Conservation (phyloP, 768 basidiomycete genomes). For the Leccinum longicurvipes region DNA sequence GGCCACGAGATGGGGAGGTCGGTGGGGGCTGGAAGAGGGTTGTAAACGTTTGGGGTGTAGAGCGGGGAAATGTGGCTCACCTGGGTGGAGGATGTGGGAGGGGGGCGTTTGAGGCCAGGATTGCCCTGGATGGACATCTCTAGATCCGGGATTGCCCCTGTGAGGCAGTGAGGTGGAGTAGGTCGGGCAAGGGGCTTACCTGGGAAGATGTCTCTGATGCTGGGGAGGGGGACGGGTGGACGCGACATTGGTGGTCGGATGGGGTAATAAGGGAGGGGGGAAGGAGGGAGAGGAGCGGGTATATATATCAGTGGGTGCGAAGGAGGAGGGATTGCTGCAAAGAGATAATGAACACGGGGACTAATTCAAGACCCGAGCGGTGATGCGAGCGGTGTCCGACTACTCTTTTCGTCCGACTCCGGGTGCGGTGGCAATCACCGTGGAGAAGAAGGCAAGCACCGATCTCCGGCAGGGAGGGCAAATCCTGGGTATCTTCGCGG, state of each 20-base stretch:
- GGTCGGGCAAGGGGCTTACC: constrained; percentile 29
- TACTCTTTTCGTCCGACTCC: constrained; percentile 5
- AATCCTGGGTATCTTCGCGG: constrained; percentile 24
- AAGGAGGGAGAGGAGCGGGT: background rate
- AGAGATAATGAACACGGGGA: constrained; percentile 16
- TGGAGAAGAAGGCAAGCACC: constrained; percentile 10
- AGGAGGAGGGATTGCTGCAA: constrained; percentile 7
- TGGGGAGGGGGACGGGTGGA: constrained; percentile 38
- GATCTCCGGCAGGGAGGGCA: constrained; percentile 21
- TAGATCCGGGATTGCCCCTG: constrained; percentile 9
- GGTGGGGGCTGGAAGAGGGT: constrained; percentile 1
- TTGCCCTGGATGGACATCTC: constrained; percentile 22
- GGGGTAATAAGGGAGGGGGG: background rate
- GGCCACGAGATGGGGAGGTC: background rate
- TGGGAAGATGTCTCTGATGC: constrained; percentile 56
- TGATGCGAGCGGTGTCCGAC: constrained; percentile 14
- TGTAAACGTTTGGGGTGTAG: background rate
- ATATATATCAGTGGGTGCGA: constrained; percentile 12
- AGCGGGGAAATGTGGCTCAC: constrained; percentile 8
- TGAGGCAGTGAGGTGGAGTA: background rate
- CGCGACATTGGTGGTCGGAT: constrained; percentile 18
- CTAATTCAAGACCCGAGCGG: constrained; percentile 20
- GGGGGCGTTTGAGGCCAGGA: constrained; percentile 1
- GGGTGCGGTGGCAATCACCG: constrained; percentile 25
- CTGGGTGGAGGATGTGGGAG: background rate